phyloP scores from a whole-genome alignment of 139 green algal genomes.

The Closterium sp. region DNA sequence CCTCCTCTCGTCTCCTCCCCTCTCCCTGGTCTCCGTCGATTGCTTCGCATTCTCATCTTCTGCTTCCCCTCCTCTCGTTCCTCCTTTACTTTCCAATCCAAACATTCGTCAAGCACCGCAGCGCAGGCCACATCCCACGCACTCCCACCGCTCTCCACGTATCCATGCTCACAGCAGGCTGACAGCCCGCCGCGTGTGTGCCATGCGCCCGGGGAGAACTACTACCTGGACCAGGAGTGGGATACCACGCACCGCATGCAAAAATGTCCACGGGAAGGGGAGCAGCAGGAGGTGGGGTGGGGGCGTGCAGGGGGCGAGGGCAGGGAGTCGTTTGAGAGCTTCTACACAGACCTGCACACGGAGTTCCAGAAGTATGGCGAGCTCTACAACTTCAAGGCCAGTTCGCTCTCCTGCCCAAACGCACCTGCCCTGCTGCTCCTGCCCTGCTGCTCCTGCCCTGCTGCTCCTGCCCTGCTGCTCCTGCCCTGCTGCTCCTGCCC shows the following conservation, averaged over 20 bases:
- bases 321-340: slow-evolving; percentile 19
- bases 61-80: not conserved
- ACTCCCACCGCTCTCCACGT: not conserved
- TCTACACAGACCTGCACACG: slow-evolving; percentile 41
- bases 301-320: not conserved
- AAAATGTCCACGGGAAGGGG: too few relatives aligned
- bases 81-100: not conserved
- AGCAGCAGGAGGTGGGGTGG: not conserved
- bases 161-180: not conserved
- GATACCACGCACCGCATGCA: not conserved
- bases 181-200: not conserved
- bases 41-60: not conserved
- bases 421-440: not conserved
- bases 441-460: too few relatives aligned
- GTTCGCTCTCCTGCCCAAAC: too few relatives aligned
- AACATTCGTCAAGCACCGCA: not conserved
- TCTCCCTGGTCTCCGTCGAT: not conserved
- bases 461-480: too few relatives aligned
- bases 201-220: not conserved
- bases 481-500: too few relatives aligned
- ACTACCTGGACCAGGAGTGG: not conserved
- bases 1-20: not conserved
- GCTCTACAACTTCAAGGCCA: slow-evolving; percentile 43
- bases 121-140: not conserved
- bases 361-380: slow-evolving; percentile 40